Evolutionary conservation across 2,329 filamentous ascomycete genomes (phyloP).

Genomic region (Aureobasidium zeae): DNA sequence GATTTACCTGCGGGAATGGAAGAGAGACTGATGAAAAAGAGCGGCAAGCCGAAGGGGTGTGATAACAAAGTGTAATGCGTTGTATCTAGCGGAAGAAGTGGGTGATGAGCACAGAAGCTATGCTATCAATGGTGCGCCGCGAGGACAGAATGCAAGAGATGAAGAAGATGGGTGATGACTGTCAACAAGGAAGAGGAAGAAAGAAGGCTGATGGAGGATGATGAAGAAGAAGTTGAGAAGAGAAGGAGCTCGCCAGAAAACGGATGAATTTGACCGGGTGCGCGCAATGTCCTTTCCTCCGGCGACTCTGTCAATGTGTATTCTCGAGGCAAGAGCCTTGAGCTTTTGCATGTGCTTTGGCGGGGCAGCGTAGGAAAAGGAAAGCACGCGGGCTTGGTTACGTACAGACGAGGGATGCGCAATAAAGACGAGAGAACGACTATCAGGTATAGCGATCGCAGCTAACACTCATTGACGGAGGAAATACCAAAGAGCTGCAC

Average conservation of each 20-base stretch:
- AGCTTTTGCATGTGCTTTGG: slow-evolving; percentile 16
- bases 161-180: slow-evolving; percentile 26
- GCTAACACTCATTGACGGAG: neutral
- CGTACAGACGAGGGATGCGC: slow-evolving; percentile 15
- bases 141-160: slow-evolving; percentile 30
- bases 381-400: slow-evolving; percentile 16
- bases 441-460: neutral
- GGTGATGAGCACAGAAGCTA: slow-evolving; percentile 29
- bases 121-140: slow-evolving; percentile 26
- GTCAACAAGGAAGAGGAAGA: slow-evolving; percentile 19
- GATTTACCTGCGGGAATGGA: neutral
- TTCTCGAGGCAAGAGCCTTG: slow-evolving; percentile 18
- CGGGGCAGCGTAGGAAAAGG: slow-evolving; percentile 13
- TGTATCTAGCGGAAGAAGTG: slow-evolving; percentile 20
- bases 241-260: neutral
- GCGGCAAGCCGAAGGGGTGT: neutral
- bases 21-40: slow-evolving; percentile 3
- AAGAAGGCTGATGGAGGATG: slow-evolving; percentile 14
- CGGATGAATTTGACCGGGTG: slow-evolving; percentile 1
- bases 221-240: neutral
- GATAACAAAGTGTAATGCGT: slow-evolving; percentile 15
- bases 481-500: neutral
- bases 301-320: slow-evolving; percentile 12
- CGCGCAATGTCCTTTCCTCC: slow-evolving; percentile 1
- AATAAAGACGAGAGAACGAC: slow-evolving; percentile 9